These are phyloP conservation scores for Penicillium pulvis DNA, from an alignment of 495 filamentous ascomycete species.

Conservation along the genomic window DNA sequence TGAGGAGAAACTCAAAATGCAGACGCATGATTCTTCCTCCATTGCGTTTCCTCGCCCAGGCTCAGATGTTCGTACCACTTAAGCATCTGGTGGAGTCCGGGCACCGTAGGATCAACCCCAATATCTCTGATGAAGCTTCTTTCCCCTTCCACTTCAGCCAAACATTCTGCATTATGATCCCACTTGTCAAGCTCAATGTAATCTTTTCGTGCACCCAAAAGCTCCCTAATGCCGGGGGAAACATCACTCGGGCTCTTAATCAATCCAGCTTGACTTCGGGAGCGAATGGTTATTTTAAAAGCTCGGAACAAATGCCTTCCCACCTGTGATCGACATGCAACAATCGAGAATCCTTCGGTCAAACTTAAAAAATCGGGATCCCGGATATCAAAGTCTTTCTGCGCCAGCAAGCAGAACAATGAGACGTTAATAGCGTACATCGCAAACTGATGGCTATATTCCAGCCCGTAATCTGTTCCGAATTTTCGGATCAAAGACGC, in stretches of 20 bases:
- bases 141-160: slow-evolving; percentile 10
- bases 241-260: too few species aligned
- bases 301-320: slow-evolving; percentile 29
- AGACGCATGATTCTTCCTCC: too few species aligned
- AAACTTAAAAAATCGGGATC: slow-evolving; percentile 32
- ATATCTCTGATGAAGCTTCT: slow-evolving; percentile 10
- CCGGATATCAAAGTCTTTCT: slow-evolving; percentile 27
- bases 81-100: neutral
- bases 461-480: slow-evolving; percentile 27
- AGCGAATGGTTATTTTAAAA: slow-evolving; percentile 26
- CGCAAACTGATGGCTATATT: slow-evolving; percentile 33
- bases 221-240: slow-evolving; percentile 15
- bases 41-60: too few species aligned
- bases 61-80: too few species aligned
- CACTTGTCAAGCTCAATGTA: slow-evolving; percentile 13
- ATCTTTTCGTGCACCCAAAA: slow-evolving; percentile 13
- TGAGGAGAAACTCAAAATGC: too few species aligned
- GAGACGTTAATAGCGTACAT: slow-evolving; percentile 37
- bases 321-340: slow-evolving; percentile 29
- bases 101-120: neutral
- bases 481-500: slow-evolving; percentile 10
- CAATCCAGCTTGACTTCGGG: too few species aligned
- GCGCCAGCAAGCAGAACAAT: slow-evolving; percentile 31
- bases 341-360: slow-evolving; percentile 27
- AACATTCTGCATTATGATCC: slow-evolving; percentile 14